Conservation (phyloP, 2,329 filamentous ascomycete species). For the Helicocarpus griseus region DNA sequence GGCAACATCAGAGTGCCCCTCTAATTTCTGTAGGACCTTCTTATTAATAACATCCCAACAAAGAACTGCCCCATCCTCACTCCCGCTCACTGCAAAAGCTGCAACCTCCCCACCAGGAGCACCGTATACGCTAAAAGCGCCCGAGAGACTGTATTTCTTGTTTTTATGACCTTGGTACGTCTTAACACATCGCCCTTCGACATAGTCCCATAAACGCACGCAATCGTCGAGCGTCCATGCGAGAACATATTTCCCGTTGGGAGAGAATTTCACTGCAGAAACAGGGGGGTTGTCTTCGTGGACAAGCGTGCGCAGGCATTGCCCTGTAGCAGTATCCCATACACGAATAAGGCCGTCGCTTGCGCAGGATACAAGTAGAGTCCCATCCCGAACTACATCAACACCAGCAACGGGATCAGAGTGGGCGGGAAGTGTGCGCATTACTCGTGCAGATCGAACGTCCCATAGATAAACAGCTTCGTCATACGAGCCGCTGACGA, state of each 20-base stretch:
- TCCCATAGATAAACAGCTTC: constrained; percentile 98
- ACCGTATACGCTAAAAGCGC: constrained; percentile 66
- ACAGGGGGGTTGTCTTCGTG: constrained; percentile 94
- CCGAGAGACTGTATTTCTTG: constrained; percentile 70
- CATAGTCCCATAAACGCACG: constrained; percentile 90
- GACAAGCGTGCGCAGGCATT: constrained; percentile 87
- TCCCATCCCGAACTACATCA: constrained; percentile 87
- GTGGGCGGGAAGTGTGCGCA: constrained; percentile 87
- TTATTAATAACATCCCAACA: constrained; percentile 90
- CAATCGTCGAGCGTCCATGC: constrained; percentile 87
- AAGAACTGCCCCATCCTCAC: constrained; percentile 71
- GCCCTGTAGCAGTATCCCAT: constrained; percentile 91
- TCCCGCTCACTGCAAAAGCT: constrained; percentile 69
- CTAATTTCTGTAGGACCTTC: constrained; percentile 60
- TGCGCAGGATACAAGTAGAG: constrained; percentile 81
- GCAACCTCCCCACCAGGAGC: constrained; percentile 19
- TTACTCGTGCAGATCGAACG: constrained; percentile 72
- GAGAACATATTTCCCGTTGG: constrained; percentile 86
- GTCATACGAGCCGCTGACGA: constrained; percentile 91
- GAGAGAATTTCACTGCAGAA: constrained; percentile 80
- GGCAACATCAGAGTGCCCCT: constrained; percentile 49
- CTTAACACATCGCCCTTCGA: constrained; percentile 83
- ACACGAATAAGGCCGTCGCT: constrained; percentile 87
- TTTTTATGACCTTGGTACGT: constrained; percentile 94
- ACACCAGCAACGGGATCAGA: constrained; percentile 91